phyloP scores from a whole-genome alignment of 2,329 filamentous ascomycete species.

The Macrophomina phaseolina region DNA sequence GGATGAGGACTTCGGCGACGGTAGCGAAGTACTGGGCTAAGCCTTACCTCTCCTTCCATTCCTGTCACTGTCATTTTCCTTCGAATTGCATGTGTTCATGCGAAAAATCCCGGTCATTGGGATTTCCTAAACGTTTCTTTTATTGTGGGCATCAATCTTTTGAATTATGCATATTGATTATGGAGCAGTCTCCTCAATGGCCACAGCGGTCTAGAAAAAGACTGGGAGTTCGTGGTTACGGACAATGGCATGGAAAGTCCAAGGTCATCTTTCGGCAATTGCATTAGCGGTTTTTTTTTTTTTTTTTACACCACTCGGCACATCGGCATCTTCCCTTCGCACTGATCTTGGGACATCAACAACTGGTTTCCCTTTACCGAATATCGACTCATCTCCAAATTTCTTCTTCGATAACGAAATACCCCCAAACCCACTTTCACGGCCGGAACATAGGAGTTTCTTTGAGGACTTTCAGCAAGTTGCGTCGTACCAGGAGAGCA shows the following conservation, averaged over 20 bases:
- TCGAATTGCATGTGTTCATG: neutral
- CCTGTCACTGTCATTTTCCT: neutral
- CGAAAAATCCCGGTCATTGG: neutral
- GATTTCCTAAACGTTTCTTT: neutral
- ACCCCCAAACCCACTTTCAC: constrained; percentile 8
- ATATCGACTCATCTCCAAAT: neutral
- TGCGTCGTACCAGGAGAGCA: constrained; percentile 19
- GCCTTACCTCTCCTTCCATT: neutral
- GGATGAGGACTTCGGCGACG: constrained; percentile 53
- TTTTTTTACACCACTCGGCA: constrained; percentile 4
- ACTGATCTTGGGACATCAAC: constrained; percentile 1
- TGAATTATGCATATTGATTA: neutral
- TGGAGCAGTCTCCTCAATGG: constrained; percentile 10
- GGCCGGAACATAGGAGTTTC: constrained; percentile 22
- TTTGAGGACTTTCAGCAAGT: constrained; percentile 16
- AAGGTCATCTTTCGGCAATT: constrained; percentile 19
- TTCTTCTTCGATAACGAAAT: constrained; percentile 18
- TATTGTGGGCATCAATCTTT: neutral
- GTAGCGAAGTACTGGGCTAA: constrained; percentile 50
- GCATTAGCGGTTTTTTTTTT: constrained; percentile 15
- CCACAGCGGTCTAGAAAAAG: constrained; percentile 11
- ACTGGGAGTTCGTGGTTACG: constrained; percentile 23
- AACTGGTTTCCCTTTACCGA: neutral
- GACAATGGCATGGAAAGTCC: constrained; percentile 12
- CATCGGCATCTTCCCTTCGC: constrained; percentile 9